Base-by-base conservation (phyloP, 805 yeast species). In the Cyberlindnera veronae region DNA sequence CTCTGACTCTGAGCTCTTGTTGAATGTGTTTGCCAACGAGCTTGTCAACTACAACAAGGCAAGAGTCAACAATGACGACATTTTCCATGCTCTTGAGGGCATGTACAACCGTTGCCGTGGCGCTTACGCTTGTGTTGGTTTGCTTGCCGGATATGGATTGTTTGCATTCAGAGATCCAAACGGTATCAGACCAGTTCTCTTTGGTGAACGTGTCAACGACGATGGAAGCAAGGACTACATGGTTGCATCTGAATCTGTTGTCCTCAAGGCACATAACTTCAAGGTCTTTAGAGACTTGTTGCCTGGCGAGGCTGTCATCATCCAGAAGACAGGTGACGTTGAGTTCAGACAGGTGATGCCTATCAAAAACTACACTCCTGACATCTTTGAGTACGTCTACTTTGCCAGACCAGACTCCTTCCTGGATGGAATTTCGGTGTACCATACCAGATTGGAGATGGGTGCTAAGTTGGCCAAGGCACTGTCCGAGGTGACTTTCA, bases 401-500 rank as follows among this genome's bases (percentile, higher is more conserved):
- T 93, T 93, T 70, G 98, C 99, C 14, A 80, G 99, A 61, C 97
- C 98, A 0, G 99, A 93, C 62, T 83, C 95, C 30, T 95, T 93
- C 21, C 66, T 90, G 46, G 99, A 93, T 63, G 99, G 98, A n/a
- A 84, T 93, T 33, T 84, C 95, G 14, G 98, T 93, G 16, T 93
- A 93, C 65, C 80, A 90, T 54, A 82, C 95, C 26, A 81, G 98
- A 62, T 73, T 93, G 46, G 88, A 79, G 48, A 93, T 93, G 99
- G 99, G 99, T 55, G 80, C 74, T 46, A 84, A 84, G 60, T 72
- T 93, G 42, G 99, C 98, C 5, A 67, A 73, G 37, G 84, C 79
- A 56, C 83, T 93, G 48, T 36, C 33, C 23, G 57, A 60, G 20
- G 46, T 60, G 16, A 55, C 64, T 12, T 69, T 76, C 42, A 67